These are phyloP conservation scores for Phytophthora sansomeana DNA, from an alignment of 352 stramenopile genomes.

Conservation along the genomic window DNA sequence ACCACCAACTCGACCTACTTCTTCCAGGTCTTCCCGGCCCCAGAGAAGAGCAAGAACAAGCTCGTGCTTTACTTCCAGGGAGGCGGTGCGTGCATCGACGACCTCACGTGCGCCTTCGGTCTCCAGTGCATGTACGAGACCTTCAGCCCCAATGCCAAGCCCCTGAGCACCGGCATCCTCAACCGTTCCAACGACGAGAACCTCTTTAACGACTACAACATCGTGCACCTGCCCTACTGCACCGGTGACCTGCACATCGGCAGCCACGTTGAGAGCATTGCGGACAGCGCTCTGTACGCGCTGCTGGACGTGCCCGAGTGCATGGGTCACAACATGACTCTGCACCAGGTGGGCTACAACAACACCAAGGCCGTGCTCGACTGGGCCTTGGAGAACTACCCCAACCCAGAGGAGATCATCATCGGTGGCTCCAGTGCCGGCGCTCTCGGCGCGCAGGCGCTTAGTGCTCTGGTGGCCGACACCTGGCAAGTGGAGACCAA, in stretches of 20 bases:
- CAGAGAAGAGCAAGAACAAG: conserved; percentile 63
- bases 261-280: conserved; percentile 36
- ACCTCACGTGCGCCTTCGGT: conserved; percentile 69
- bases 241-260: conserved; percentile 77
- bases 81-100: conserved; percentile 71
- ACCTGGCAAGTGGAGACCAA: conserved; percentile 66
- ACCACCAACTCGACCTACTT: conserved; percentile 71
- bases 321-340: conserved; percentile 56
- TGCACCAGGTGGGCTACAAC: conserved; percentile 66
- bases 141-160: conserved; percentile 58
- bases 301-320: conserved; percentile 54
- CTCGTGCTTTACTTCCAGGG: conserved; percentile 80
- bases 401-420: conserved; percentile 62
- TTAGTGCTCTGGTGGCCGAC: conserved; percentile 54
- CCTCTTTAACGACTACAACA: conserved; percentile 82
- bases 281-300: conserved; percentile 42
- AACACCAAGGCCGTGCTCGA: conserved; percentile 72
- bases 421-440: conserved; percentile 67
- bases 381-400: conserved; percentile 71
- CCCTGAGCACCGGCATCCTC: conserved; percentile 62
- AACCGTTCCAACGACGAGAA: conserved; percentile 72
- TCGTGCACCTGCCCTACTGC: conserved; percentile 79
- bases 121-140: conserved; percentile 71
- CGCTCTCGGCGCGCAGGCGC: conserved; percentile 56
- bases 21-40: conserved; percentile 76